Base-by-base conservation (phyloP, 2,329 filamentous ascomycete genomes). In the Curvularia sp. region DNA sequence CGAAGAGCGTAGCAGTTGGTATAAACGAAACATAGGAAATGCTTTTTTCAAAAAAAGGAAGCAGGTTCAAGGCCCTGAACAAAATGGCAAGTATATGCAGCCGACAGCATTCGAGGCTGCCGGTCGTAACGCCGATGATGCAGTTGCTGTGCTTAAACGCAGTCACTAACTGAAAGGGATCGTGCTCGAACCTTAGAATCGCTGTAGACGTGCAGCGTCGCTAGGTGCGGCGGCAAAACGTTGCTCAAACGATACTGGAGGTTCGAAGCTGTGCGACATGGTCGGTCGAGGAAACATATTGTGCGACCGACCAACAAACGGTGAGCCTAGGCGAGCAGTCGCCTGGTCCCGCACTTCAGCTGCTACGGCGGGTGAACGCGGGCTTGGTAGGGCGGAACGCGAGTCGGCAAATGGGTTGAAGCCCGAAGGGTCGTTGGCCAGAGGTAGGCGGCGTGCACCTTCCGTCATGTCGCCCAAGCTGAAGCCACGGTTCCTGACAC, bases 401-500 rank as follows among this genome's bases (percentile, higher is more conserved):
- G 61, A 49, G 32, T 67, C 65, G 19, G 66, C 63, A 41, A 75
- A 74, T 3, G 73, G 72, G 43, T 73, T 72, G 55, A 71, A 68
- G 48, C 70, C 67, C 2, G 68, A 51, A 28, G 81, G 80, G 6
- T 83, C 83, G 3, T 80, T 82, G 3, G 87, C 76, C 55, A 82
- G 80, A 43, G 84, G 79, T 32, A 87, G 78, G 51, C 82, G 79
- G 50, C 80, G 75, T 65, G 78, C 81, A 50, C 81, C 79, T 27
- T 80, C 80, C 60, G 80, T 80, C 58, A 85, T 81, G 51, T 86
- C 84, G 49, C 86, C 83, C 23, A 85, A 80, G 46, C 85, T 88
- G 66, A 86, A 87, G 53, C 86, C 86, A 42, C 87, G 84, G 65
- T 82, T 86, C 39, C 86, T 83, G 32, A 86, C 81, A 28, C 85